Evolutionary conservation across 805 yeast species (phyloP), one percentile per base, ranked within the genome.

Genomic region (Kurtzmaniella cleridarum): DNA sequence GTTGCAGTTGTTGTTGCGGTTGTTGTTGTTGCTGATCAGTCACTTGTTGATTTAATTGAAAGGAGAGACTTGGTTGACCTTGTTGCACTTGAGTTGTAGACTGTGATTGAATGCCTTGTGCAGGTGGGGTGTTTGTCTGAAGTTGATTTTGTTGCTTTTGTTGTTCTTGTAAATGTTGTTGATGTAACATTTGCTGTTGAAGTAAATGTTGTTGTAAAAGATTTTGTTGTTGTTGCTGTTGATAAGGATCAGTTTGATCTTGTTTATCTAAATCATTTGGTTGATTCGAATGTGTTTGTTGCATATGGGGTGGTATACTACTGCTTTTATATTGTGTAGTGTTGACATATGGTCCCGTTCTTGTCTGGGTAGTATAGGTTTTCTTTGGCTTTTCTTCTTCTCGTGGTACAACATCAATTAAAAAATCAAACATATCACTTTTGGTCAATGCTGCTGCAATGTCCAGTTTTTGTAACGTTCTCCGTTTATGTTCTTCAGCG

Each of bases 361-460:
- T 43, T 10, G 54, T 32, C 40, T 47, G 58, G 7, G 48, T 23
- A 14, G 39, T 29, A 35, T 53, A 54, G 13, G 59, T 34, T 41
- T 64, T 68, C 44, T 73, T 76, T 3, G 76, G 77, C 59, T 72
- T 78, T 52, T 79, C 88, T 54, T 81, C 89, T 50, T 85, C 95
- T 41, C 97, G 70, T 5, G 98, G 98, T 3, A 91, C 97, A 23
- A 93, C 88, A 57, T 93, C 99, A 49, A 93, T 93, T 40, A 93
- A 66, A 56, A 93, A 93, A 56, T 93, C 99, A 70, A 91, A 95
- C 96, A 93, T 91, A 59, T 93, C 98, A 30, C 90, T 79, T 57
- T 88, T 88, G 48, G 89, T 93, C 41, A 95, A 68, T 1, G 98
- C 98, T 13, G 93, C 93, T 2, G 96, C 95, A 45, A 93, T 89